Base-by-base conservation (phyloP, 352 stramenopile species). In the Pythium sukuiense region DNA sequence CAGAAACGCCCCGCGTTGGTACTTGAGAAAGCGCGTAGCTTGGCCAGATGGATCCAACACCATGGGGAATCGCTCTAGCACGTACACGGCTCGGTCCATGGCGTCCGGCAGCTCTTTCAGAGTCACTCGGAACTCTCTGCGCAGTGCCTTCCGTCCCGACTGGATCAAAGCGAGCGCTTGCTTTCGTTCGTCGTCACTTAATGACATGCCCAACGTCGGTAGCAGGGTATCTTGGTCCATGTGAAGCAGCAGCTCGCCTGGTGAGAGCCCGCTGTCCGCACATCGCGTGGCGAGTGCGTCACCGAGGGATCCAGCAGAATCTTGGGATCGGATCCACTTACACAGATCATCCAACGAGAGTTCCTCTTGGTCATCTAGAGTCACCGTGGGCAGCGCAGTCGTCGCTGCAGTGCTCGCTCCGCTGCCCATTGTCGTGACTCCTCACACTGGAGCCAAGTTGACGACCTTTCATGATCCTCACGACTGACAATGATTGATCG, bases 21-120 rank as follows among this genome's bases (percentile, higher is more conserved):
- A 97, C 59, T 94, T 90, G 61, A 97, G 85, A 46, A 97, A 97
- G 2, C 88, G 83, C 29, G 76, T 81, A 13, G 86, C 91, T 70
- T 97, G 83, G 0, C 81, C 86, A 2, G 77, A 79, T 0, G 83
- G 71, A 49, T 97, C 92, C 16, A 97, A 62, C 16, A 98, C 69
- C n/a, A 97, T 63, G 16, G 89, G 89, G 66, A 91, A 97, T 24
- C 84, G 88, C 55, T 98, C 92, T 18, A 80, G 49, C 24, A 96
- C 87, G 57, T 97, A 97, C 35, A 97, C 80, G 1, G 77, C 82
- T 32, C 81, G 75, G 63, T 97, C 90, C 61, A 97, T 88, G 1
- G 88, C 87, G 39, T 94, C 88, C 11, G 87, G 88, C 7, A 97
- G 70, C 41, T 87, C 79, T 61, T 96, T 93, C 29, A 97, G 72